Evolutionary conservation across 495 filamentous ascomycete genomes (phyloP), one percentile per base, ranked within the genome.

Genomic region (Aspergillus steynii): DNA sequence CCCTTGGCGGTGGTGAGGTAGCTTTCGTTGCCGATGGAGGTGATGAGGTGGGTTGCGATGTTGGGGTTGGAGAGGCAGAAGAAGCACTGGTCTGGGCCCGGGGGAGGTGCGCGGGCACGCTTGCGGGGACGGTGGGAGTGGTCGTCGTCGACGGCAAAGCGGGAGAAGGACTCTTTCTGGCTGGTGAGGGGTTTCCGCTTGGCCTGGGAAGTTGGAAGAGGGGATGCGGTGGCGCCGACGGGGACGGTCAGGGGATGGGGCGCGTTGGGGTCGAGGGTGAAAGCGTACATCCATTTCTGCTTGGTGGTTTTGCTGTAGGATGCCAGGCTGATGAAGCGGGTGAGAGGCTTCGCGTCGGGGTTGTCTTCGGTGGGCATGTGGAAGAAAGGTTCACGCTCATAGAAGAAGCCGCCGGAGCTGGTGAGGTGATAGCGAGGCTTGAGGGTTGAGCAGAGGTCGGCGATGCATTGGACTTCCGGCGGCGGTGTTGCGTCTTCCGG

Each of bases 1-100:
- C 95, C 95, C 75, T 96, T 97, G 51, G 96, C 91, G 32, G 87
- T 95, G 52, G 93, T 95, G 48, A 98, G 78, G 71, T 98, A 98
- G 56, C 85, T 72, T 52, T 96, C 90, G 29, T 88, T 83, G 50
- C 89, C 95, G 65, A 99, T 92, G 28, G 87, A 91, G 63, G 88
- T 87, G 65, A 97, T 88, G 68, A 98, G 90, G 72, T 99, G 94
- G 0, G 88, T 89, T 42, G 90, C 88, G 29, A 96, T 74, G 56
- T 86, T 87, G 20, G 88, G 85, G 69, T 95, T 97, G 8, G 88
- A 90, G 4, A 98, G 80, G 71, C 95, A 99, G 81, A 99, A 97
- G 81, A 94, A 99, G 71, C 95, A 99, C 62, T 86, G 81, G 27
- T 88, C 86, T 0, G 92, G 92, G 3, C 85, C 85, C 4, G 90